Base-by-base conservation (phyloP, 129 eudicot species). In the Artemisia argyi region DNA sequence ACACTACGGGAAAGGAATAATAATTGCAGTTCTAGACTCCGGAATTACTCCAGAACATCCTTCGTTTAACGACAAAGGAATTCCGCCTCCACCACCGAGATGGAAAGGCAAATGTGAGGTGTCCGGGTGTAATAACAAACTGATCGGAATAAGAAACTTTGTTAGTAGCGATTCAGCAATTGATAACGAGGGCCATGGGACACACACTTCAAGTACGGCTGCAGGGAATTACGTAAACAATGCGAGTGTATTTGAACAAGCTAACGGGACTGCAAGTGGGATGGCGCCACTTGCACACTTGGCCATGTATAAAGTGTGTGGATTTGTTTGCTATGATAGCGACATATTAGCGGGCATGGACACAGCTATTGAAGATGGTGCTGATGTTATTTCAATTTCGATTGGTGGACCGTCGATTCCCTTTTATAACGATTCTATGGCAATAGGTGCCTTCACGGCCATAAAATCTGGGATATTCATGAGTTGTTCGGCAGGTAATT, bases 31-130 rank as follows among this genome's bases (percentile, higher is more conserved):
- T n/a, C n/a, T n/a, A n/a, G n/a, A n/a, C n/a, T n/a, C 19, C 20
- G 22, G 59, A 7, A 19, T 53, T 53, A 35, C 22, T 53, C 16
- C 20, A 0, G 22, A 22, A n/a, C 59, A 53, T 53, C 59, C 22
- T 53, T 53, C 59, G 10, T 53, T 53, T 16, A 6, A 53, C 1
- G 59, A 53, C 59, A 53, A 53, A 53, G 59, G 22, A 7, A 53
- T 53, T 10, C 59, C 59, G 19, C 59, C 59, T 53, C 59, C 59
- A 53, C 59, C 59, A 16, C 0, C 20, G 9, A 5, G 10, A 53
- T 53, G 59, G 59, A 53, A n/a, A 53, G 59, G 59, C 16, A 53
- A 53, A 53, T 53, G 59, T 53, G 59, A 53, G 20, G 59, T 53
- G 59, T 17, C 22, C 16, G 22, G 59, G 59, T 53, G 59, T n/a